Percentiles rank a stretch among this genome's conserved stretches.
Evolutionary conservation across 805 yeast genomes (phyloP).

Genomic region (Sugiyamaella lignohabitans): DNA sequence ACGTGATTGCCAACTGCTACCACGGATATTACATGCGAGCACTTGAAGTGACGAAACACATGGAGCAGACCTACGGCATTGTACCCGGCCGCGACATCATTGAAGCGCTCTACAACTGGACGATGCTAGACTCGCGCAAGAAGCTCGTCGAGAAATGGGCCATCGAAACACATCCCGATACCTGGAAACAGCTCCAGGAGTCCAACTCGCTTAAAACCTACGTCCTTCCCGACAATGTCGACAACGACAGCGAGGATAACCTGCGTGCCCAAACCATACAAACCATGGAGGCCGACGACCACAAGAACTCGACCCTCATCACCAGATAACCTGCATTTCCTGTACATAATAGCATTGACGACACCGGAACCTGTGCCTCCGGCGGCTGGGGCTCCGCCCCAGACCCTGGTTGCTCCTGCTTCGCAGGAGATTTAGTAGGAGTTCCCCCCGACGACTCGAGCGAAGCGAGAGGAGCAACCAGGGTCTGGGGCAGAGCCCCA

Average conservation of each 20-base stretch:
- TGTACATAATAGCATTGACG: no score
- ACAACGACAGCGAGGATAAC: slow-evolving; percentile 29
- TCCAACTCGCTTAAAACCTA: slow-evolving; percentile 28
- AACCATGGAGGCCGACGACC: slow-evolving; percentile 15
- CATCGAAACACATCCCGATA: slow-evolving; percentile 25
- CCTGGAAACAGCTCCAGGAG: slow-evolving; percentile 36
- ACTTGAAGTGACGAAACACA: slow-evolving; percentile 40
- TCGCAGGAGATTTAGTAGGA: no score
- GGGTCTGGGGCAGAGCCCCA: no score
- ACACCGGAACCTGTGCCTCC: no score
- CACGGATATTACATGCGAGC: slow-evolving; percentile 57
- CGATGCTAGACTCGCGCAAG: slow-evolving; percentile 35
- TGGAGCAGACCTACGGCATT: slow-evolving; percentile 35
- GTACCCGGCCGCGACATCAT: slow-evolving; percentile 23
- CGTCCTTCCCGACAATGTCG: slow-evolving; percentile 27
- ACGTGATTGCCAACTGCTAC: slow-evolving; percentile 62
- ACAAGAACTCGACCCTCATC: no score
- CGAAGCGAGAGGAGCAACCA: no score
- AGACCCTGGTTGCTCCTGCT: no score
- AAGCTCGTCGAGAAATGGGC: slow-evolving; percentile 38
- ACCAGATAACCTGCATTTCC: no score
- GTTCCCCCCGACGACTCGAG: no score
- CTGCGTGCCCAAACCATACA: slow-evolving; percentile 23
- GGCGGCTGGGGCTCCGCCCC: no score
- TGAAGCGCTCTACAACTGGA: slow-evolving; percentile 38